Base-by-base conservation (phyloP, 2,329 filamentous ascomycete species). In the Diaporthe capsici region DNA sequence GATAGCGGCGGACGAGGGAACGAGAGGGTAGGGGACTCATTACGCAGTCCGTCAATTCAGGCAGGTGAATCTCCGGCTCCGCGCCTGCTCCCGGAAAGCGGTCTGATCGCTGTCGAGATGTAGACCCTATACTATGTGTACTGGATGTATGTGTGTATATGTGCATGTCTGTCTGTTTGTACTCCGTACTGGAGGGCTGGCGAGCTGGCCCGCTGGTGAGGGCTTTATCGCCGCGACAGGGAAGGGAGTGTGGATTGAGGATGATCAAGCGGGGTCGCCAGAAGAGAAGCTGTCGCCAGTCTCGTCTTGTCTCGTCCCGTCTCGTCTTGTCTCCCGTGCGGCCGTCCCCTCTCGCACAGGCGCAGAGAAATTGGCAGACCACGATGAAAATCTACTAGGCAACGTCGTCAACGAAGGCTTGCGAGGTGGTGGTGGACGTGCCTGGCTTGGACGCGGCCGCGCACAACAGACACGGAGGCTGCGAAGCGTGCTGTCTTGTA, bases 21-120 rank as follows among this genome's bases (percentile, higher is more conserved):
- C 42, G n/a, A 63, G 57, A 53, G 8, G 44, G 57, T 57, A 51
- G 53, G 49, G 42, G n/a, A 22, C 28, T 65, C 58, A 55, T 61
- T 42, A 51, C 47, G 60, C 58, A 55, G 37, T 42, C n/a, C 47
- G 34, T 65, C 58, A 31, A 65, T 73, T 57, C 47, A 55, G 71
- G 71, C 71, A 73, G 71, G 71, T 73, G 61, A 55, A 65, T 37
- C 71, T 73, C 71, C 49, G 58, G 60, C 71, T 65, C 71, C 49
- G 58, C 71, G 58, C 42, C 71, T 25, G 44, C 58, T 65, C 34
- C 51, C 71, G 44, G 58, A 55, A 55, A 25, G 22, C 47, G 39
- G 71, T 44, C 58, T 47, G 71, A 65, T 65, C n/a, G 58, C 49
- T 61, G 44, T 39, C 39, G 42, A 39, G 57, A n/a, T 34, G 39